Evolutionary conservation across 768 basidiomycete genomes (phyloP).

Genomic region (Trametes punicea): DNA sequence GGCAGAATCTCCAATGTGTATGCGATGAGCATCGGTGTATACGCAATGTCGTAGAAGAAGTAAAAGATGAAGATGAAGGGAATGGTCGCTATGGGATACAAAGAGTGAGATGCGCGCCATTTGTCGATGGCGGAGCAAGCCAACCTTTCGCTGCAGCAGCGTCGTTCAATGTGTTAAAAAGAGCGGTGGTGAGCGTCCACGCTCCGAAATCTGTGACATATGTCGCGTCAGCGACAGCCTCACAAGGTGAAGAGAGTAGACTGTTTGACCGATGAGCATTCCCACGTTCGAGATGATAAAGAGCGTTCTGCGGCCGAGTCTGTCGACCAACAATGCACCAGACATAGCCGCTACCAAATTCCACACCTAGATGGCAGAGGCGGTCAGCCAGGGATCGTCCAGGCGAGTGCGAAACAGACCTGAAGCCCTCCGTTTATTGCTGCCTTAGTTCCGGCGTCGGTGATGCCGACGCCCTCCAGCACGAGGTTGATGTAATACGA

Average conservation of each 20-base stretch:
- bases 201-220: slow-evolving; percentile 43
- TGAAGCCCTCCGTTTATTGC: slow-evolving; percentile 63
- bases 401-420: slow-evolving; percentile 27
- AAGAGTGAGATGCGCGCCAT: neutral
- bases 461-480: slow-evolving; percentile 61
- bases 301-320: slow-evolving; percentile 62
- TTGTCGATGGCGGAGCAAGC: neutral
- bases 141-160: slow-evolving; percentile 34
- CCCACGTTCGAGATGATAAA: slow-evolving; percentile 65
- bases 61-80: slow-evolving; percentile 62
- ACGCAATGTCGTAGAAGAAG: slow-evolving; percentile 63
- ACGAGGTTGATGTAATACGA: slow-evolving; percentile 74
- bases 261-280: slow-evolving; percentile 48
- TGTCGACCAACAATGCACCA: slow-evolving; percentile 64
- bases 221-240: neutral
- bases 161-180: slow-evolving; percentile 32
- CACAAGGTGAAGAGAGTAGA: neutral
- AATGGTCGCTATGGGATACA: slow-evolving; percentile 45
- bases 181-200: slow-evolving; percentile 52
- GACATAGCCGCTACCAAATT: slow-evolving; percentile 58
- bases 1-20: slow-evolving; percentile 79
- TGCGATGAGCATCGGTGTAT: slow-evolving; percentile 65
- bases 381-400: neutral
- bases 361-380: slow-evolving; percentile 41
- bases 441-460: slow-evolving; percentile 48